phyloP scores from a whole-genome alignment of 495 filamentous ascomycete species.

The Penicillium manginii region DNA sequence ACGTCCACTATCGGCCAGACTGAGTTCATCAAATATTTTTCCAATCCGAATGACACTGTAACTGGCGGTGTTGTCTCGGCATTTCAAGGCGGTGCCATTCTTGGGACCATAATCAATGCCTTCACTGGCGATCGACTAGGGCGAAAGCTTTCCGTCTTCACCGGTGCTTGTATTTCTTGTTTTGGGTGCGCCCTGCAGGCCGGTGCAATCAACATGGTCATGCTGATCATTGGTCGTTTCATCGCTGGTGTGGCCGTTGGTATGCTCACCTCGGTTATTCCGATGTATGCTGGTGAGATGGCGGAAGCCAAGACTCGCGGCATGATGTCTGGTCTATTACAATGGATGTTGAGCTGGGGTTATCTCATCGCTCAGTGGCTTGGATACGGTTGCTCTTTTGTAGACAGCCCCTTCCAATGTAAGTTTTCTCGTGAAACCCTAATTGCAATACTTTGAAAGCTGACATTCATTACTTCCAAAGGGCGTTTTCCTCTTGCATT shows the following conservation, averaged over 20 bases:
- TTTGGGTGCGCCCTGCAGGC: constrained; percentile 51
- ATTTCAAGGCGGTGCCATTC: constrained; percentile 48
- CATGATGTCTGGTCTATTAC: constrained; percentile 27
- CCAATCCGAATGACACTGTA: constrained; percentile 34
- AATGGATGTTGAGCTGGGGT: constrained; percentile 50
- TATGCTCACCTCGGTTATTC: constrained; percentile 48
- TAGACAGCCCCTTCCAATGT: constrained; percentile 48
- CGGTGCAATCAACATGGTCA: constrained; percentile 47
- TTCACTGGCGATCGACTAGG: constrained; percentile 46
- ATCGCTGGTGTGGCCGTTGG: constrained; percentile 52
- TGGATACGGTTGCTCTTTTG: constrained; percentile 52
- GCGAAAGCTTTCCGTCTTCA: constrained; percentile 44
- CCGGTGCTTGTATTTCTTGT: constrained; percentile 45
- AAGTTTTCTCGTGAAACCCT: not conserved
- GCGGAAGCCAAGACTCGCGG: constrained; percentile 28
- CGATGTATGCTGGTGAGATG: constrained; percentile 41
- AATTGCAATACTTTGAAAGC: not conserved
- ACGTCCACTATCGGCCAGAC: constrained; percentile 44
- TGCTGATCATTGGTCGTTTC: constrained; percentile 53
- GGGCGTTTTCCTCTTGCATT: constrained; percentile 57
- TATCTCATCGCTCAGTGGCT: constrained; percentile 51
- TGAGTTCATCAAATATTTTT: constrained; percentile 48
- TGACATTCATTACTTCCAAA: not conserved
- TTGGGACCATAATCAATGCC: constrained; percentile 49
- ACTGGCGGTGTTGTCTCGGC: constrained; percentile 54